Conservation (phyloP, 345 rosid genomes). For the Gossypium stocksii region DNA sequence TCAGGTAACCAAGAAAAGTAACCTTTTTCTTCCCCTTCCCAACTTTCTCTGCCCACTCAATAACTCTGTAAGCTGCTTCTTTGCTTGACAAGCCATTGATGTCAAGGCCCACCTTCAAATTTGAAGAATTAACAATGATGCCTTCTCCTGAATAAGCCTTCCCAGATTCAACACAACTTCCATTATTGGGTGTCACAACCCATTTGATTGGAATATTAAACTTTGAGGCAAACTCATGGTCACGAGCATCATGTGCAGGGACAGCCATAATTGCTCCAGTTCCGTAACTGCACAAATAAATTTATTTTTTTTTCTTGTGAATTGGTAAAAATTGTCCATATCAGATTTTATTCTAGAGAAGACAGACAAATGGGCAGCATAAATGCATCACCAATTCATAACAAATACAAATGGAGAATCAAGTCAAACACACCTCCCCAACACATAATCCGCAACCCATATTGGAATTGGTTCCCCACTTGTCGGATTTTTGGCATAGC, state of each 20-base stretch:
- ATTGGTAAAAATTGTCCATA: not conserved
- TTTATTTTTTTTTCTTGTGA: not conserved
- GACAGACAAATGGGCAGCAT: not conserved
- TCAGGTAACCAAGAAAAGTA: slow-evolving; percentile 8
- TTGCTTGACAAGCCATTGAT: slow-evolving; percentile 66
- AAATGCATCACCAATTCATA: slow-evolving; percentile 12
- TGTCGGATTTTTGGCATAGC: slow-evolving; percentile 77
- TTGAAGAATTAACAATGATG: slow-evolving; percentile 56
- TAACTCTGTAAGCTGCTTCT: slow-evolving; percentile 63
- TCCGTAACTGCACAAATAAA: slow-evolving; percentile 63
- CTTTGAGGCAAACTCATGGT: slow-evolving; percentile 76
- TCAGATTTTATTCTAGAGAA: slow-evolving; percentile 1
- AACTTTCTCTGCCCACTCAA: slow-evolving; percentile 76
- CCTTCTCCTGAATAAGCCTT: slow-evolving; percentile 69
- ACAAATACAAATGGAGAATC: not conserved
- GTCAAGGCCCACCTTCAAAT: slow-evolving; percentile 54
- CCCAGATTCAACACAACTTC: slow-evolving; percentile 32
- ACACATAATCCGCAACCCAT: slow-evolving; percentile 39
- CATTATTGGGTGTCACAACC: slow-evolving; percentile 59
- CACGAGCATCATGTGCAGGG: slow-evolving; percentile 88
- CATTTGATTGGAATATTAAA: slow-evolving; percentile 60
- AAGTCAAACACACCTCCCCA: slow-evolving; percentile 47
- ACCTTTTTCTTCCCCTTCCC: slow-evolving; percentile 92
- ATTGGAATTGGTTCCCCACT: slow-evolving; percentile 43
- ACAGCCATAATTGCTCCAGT: slow-evolving; percentile 98